Conservation (phyloP, 192 early-diverging fungal genomes). For the Obelidium mucronatum region DNA sequence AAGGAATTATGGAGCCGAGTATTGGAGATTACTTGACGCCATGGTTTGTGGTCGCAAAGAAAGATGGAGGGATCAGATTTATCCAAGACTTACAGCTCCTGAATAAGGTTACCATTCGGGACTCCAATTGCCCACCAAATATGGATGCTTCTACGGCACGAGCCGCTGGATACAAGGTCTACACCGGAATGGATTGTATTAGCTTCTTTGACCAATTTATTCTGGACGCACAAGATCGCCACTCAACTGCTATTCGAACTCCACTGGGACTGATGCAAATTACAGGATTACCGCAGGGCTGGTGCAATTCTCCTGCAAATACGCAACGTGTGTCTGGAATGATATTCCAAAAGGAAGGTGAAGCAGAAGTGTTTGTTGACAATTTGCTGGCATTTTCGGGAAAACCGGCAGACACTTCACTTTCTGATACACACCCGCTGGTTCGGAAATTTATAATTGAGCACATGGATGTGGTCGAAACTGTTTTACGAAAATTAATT, state of each 20-base stretch:
- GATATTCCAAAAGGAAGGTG: neutral
- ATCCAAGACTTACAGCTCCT: neutral
- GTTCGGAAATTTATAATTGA: neutral
- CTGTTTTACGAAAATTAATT: neutral
- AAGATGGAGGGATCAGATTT: neutral
- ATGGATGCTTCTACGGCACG: neutral
- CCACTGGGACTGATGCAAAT: neutral
- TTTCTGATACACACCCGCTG: neutral
- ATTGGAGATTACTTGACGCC: neutral
- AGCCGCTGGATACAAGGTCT: neutral
- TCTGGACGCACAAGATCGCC: neutral
- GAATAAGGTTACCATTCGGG: slow-evolving; percentile 1
- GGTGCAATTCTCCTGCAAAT: neutral
- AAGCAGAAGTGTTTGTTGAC: neutral
- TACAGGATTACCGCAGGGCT: neutral
- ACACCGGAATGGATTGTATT: neutral
- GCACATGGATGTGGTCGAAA: neutral
- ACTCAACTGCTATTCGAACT: neutral
- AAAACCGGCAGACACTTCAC: neutral
- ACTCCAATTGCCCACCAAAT: neutral
- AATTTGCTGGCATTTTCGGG: neutral
- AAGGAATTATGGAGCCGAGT: neutral
- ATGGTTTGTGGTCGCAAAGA: neutral
- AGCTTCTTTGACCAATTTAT: neutral
- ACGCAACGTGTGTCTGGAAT: neutral